Evolutionary conservation across 2,329 filamentous ascomycete genomes (phyloP).

Genomic region (Colletotrichum siamense): DNA sequence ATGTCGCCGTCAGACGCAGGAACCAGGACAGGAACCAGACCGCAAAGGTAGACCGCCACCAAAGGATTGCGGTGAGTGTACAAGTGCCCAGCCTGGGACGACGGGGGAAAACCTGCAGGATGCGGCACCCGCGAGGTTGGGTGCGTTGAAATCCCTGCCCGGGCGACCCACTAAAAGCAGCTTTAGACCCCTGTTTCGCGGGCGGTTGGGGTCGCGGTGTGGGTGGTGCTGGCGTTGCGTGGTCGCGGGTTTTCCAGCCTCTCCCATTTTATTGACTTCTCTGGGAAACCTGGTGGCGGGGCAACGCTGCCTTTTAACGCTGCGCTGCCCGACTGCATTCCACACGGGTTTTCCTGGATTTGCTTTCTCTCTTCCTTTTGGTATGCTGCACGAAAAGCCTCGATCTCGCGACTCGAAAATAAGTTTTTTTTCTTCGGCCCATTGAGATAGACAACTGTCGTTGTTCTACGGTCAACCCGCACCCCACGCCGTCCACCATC

Average conservation of each 20-base stretch:
- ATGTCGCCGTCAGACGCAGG: not conserved
- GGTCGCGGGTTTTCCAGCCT: slow-evolving; percentile 33
- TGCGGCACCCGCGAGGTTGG: slow-evolving; percentile 11
- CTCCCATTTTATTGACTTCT: slow-evolving; percentile 38
- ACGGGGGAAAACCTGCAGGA: slow-evolving; percentile 5
- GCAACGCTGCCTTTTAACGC: slow-evolving; percentile 49
- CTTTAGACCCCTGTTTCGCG: slow-evolving; percentile 10
- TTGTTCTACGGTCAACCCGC: not conserved
- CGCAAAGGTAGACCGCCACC: not conserved
- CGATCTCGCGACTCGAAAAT: not conserved
- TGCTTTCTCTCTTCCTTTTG: slow-evolving; percentile 1
- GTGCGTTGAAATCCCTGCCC: not conserved
- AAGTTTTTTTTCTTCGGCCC: not conserved
- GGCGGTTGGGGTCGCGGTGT: slow-evolving; percentile 15
- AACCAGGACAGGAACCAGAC: not conserved
- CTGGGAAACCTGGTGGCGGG: slow-evolving; percentile 47
- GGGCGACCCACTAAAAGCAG: not conserved
- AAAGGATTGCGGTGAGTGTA: not conserved
- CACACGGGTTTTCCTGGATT: not conserved
- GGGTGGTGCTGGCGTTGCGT: not conserved
- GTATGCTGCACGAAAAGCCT: not conserved
- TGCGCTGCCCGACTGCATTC: slow-evolving; percentile 11
- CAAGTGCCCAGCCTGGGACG: not conserved
- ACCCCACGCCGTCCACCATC: not conserved
- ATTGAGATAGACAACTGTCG: not conserved